Conservation (phyloP, 331 rosid genomes). For the Acacia concinna region DNA sequence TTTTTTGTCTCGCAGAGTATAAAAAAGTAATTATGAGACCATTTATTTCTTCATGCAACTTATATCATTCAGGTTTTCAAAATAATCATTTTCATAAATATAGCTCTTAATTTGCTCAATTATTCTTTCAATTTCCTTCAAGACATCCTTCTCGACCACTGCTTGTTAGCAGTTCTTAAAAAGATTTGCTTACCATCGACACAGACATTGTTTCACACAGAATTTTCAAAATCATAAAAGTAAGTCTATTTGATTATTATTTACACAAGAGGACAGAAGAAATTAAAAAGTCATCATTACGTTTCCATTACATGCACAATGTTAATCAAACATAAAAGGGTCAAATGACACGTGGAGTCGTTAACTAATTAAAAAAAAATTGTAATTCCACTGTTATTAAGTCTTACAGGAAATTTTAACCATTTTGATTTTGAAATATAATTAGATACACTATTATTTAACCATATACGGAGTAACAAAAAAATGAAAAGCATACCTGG, state of each 20-base stretch:
- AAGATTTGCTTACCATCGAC: neutral
- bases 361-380: neutral
- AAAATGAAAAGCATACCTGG: constrained; percentile 60
- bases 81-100: neutral
- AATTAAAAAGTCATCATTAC: neutral
- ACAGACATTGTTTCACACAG: neutral
- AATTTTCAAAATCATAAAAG: neutral
- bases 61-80: neutral
- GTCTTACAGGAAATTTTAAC: neutral
- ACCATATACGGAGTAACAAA: constrained; percentile 3
- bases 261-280: neutral
- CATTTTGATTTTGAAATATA: constrained; percentile 1
- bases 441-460: constrained; percentile 8
- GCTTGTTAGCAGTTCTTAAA: neutral
- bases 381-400: neutral
- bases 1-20: neutral
- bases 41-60: neutral
- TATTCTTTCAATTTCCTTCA: neutral
- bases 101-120: neutral
- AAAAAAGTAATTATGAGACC: neutral
- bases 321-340: neutral
- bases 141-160: neutral
- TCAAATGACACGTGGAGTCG: neutral
- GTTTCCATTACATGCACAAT: neutral
- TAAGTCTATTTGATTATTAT: neutral